Conservation (phyloP, 306 rosid species). For the Morella rubra region DNA sequence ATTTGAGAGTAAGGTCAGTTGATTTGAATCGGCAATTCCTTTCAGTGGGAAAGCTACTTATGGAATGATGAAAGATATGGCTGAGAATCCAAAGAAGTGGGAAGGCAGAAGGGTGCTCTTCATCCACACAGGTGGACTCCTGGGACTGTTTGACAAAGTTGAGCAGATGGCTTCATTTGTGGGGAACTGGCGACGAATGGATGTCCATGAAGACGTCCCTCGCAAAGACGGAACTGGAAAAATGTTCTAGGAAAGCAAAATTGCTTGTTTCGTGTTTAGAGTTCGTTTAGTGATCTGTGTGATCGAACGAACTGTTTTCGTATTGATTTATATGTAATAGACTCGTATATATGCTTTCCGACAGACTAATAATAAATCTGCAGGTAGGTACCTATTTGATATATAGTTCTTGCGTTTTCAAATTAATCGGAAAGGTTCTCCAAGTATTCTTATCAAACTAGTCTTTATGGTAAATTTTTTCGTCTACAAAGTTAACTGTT, state of each 20-base stretch:
- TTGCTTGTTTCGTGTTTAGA: too few relatives aligned
- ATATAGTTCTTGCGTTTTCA: too few relatives aligned
- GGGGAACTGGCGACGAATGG: slow-evolving; percentile 82
- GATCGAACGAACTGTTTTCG: too few relatives aligned
- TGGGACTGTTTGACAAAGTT: slow-evolving; percentile 88
- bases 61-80: slow-evolving; percentile 71
- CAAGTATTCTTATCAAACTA: too few relatives aligned
- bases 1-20: neutral
- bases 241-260: slow-evolving; percentile 52
- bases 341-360: too few relatives aligned
- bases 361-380: too few relatives aligned
- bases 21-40: slow-evolving; percentile 14
- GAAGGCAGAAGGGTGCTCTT: slow-evolving; percentile 93
- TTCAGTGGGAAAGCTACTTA: slow-evolving; percentile 85
- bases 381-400: too few relatives aligned
- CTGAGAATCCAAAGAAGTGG: slow-evolving; percentile 80
- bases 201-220: slow-evolving; percentile 68
- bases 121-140: slow-evolving; percentile 89
- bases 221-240: slow-evolving; percentile 70
- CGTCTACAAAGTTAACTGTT: too few relatives aligned
- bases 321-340: too few relatives aligned
- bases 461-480: too few relatives aligned
- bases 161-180: slow-evolving; percentile 59
- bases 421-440: too few relatives aligned
- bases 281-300: too few relatives aligned